Evolutionary conservation across 2,329 filamentous ascomycete species (phyloP).

Genomic region (Trematosphaeria pertusa): DNA sequence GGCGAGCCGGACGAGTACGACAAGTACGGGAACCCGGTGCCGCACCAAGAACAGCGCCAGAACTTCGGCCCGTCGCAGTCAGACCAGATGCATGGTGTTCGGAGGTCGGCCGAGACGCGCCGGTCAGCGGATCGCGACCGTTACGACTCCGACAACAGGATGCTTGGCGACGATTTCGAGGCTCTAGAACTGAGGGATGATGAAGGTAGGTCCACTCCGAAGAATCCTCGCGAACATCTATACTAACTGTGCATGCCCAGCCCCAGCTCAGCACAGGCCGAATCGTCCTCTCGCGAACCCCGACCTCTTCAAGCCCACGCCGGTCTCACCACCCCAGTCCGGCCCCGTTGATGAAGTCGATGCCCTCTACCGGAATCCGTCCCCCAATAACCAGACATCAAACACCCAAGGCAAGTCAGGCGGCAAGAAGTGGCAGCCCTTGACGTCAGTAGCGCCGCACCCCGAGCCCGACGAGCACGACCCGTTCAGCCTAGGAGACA

Average conservation of each 20-base stretch:
- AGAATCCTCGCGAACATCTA: not conserved
- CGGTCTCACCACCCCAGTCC: slow-evolving; percentile 59
- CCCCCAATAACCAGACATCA: slow-evolving; percentile 38
- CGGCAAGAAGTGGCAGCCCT: slow-evolving; percentile 97
- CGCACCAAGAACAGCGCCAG: slow-evolving; percentile 41
- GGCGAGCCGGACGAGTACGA: slow-evolving; percentile 74
- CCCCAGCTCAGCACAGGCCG: slow-evolving; percentile 61
- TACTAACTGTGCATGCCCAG: slow-evolving; percentile 29
- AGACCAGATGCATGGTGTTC: slow-evolving; percentile 49
- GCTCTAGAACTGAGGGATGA: slow-evolving; percentile 68
- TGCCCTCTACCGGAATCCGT: slow-evolving; percentile 67
- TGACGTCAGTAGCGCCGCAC: slow-evolving; percentile 83
- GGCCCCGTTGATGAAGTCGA: slow-evolving; percentile 81
- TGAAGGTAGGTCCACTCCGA: slow-evolving; percentile 54
- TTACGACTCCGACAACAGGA: slow-evolving; percentile 92
- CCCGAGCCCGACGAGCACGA: slow-evolving; percentile 86
- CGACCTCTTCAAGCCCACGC: slow-evolving; percentile 77
- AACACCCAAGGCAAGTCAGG: slow-evolving; percentile 46
- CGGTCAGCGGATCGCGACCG: slow-evolving; percentile 87
- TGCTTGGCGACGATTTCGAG: slow-evolving; percentile 88
- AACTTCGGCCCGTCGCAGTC: slow-evolving; percentile 49
- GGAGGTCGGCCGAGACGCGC: slow-evolving; percentile 51
- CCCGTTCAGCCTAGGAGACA: slow-evolving; percentile 94
- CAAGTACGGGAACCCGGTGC: slow-evolving; percentile 59
- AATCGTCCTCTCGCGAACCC: slow-evolving; percentile 75